Conservation (phyloP, 345 rosid genomes). For the Arabidopsis suecica region DNA sequence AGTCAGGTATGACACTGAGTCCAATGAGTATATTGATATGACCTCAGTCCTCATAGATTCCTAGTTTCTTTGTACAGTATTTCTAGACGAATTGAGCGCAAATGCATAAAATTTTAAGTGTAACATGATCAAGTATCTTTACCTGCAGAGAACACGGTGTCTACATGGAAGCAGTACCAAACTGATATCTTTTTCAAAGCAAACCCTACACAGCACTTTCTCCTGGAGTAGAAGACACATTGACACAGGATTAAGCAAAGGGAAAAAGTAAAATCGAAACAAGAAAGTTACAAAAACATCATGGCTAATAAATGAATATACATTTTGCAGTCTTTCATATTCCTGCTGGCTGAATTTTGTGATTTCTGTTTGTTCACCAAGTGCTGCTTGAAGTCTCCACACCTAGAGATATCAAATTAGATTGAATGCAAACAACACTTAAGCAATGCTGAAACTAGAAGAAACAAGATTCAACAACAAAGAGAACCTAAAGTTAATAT, state of each 20-base stretch:
- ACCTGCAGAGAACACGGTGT: conserved; percentile 96
- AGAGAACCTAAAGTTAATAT: conserved; percentile 11
- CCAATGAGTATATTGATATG: background rate
- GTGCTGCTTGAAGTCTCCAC: conserved; percentile 99
- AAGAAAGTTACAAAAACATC: background rate
- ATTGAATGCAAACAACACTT: conserved; percentile 9
- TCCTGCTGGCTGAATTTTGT: conserved; percentile 90
- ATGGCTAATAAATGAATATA: background rate
- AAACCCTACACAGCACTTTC: conserved; percentile 93
- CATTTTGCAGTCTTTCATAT: conserved; percentile 94
- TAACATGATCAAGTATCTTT: conserved; percentile 13
- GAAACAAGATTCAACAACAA: conserved; percentile 6
- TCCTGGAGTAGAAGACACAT: conserved; percentile 58
- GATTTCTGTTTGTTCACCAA: conserved; percentile 96
- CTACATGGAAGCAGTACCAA: conserved; percentile 94
- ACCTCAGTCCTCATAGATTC: conserved; percentile 15
- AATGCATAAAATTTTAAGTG: background rate
- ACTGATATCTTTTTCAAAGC: conserved; percentile 89
- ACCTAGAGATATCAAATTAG: conserved; percentile 53
- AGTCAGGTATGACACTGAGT: background rate
- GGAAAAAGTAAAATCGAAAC: background rate
- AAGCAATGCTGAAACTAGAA: conserved; percentile 15
- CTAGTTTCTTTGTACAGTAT: conserved; percentile 5
- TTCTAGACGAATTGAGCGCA: background rate
- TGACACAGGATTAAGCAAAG: conserved; percentile 18